Conservation (phyloP, 495 filamentous ascomycete genomes). For the Sphaerosporella brunnea region DNA sequence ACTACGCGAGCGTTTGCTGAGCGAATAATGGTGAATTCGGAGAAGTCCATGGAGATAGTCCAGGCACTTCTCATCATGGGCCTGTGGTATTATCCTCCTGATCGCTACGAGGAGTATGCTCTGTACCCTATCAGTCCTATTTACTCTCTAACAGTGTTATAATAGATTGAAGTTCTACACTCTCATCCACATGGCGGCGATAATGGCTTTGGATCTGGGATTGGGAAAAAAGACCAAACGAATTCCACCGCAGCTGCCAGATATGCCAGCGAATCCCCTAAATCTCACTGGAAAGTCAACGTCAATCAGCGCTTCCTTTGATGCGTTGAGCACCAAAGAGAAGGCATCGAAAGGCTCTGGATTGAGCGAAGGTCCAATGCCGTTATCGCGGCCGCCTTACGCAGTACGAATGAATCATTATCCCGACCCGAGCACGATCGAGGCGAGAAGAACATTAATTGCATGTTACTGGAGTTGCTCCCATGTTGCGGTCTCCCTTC, state of each 20-base stretch:
- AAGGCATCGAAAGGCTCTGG: too few species aligned
- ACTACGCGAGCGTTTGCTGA: conserved; percentile 57
- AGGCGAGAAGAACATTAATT: conserved; percentile 62
- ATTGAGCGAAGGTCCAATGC: too few species aligned
- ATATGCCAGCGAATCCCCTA: background rate
- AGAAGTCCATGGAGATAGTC: conserved; percentile 73
- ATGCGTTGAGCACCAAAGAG: conserved; percentile 1
- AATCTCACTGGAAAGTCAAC: conserved; percentile 11
- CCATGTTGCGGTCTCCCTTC: conserved; percentile 58
- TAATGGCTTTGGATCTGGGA: conserved; percentile 77
- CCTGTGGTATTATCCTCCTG: conserved; percentile 71
- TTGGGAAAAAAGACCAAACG: conserved; percentile 41
- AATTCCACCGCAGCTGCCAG: background rate
- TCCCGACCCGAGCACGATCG: conserved; percentile 46
- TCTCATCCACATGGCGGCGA: conserved; percentile 62
- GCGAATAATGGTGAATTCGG: conserved; percentile 51
- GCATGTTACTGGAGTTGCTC: conserved; percentile 59
- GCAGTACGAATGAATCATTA: background rate
- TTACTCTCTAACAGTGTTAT: too few species aligned
- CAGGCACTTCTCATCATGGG: conserved; percentile 57
- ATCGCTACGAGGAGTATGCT: conserved; percentile 71
- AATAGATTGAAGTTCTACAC: conserved; percentile 85
- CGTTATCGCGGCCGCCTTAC: background rate
- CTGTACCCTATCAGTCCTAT: too few species aligned
- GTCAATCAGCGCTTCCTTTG: conserved; percentile 2